phyloP scores from a whole-genome alignment of 2,329 filamentous ascomycete species.

The Diatrype stigma region DNA sequence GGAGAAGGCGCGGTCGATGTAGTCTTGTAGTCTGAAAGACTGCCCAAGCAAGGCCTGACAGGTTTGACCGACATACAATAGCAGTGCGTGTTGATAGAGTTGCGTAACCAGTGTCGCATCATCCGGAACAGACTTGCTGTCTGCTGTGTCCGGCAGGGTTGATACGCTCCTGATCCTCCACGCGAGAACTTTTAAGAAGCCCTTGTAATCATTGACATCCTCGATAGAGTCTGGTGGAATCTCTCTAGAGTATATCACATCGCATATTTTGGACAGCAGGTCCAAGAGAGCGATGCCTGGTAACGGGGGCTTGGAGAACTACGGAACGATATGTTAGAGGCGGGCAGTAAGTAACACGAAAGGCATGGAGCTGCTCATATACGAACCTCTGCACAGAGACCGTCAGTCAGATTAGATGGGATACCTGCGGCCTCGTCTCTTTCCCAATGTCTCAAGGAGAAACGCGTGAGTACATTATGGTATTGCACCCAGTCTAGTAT shows the following conservation, averaged over 20 bases:
- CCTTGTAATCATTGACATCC: conserved; percentile 11
- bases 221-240: conserved; percentile 2
- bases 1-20: conserved; percentile 22
- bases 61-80: conserved; percentile 27
- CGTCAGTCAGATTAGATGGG: not conserved
- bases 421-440: conserved; percentile 3
- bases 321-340: conserved; percentile 6
- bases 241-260: conserved; percentile 6
- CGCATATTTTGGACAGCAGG: conserved; percentile 18
- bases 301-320: conserved; percentile 4
- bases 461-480: conserved; percentile 24
- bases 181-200: conserved; percentile 21
- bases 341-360: not conserved
- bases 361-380: not conserved
- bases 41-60: conserved; percentile 10
- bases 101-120: conserved; percentile 7
- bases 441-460: conserved; percentile 22
- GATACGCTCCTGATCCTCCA: conserved; percentile 21
- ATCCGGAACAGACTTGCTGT: not conserved
- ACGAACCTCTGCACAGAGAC: conserved; percentile 6
- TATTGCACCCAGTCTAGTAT: conserved; percentile 27
- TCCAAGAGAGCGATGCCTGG: conserved; percentile 11
- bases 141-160: conserved; percentile 1
- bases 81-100: conserved; percentile 22
- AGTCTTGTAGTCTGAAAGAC: conserved; percentile 4